Evolutionary conservation across 805 yeast species (phyloP), one percentile per base, ranked within the genome.

Genomic region (Candida fluviatilis): DNA sequence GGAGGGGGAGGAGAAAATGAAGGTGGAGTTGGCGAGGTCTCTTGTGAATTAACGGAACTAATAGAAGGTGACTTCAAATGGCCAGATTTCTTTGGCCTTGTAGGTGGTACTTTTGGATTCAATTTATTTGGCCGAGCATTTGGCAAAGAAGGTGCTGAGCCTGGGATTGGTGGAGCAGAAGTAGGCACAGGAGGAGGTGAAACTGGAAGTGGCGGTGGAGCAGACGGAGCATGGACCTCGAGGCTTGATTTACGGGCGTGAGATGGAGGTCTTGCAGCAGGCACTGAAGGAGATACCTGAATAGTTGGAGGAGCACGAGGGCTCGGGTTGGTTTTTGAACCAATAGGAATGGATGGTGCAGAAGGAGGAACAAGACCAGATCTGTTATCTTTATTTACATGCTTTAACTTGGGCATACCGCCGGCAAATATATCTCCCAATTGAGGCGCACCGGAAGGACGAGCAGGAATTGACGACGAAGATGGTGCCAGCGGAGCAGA

Each of bases 391-490:
- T 49, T 54, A 16, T 18, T 18, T 6, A 53, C 56, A 30, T 58
- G 56, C 37, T 75, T 78, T 43, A 85, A 66, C 51, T 82, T 82
- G 5, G 95, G 93, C 59, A 86, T 71, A 1, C 95, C 95, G 4
- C 83, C 86, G 3, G 93, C 88, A 60, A 82, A 80, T 12, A 82
- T 69, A 36, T 80, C 83, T 13, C 84, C 87, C 47, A 82, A 60
- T 51, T 67, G 78, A 2, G 82, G 81, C 7, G 59, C 58, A n/a
- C 49, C 58, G 17, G 49, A 39, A 12, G 70, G 62, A 7, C 60
- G 50, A 11, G 66, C 47, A 2, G 60, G 37, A 11, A 46, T 26
- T n/a, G 41, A 50, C 4, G 59, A 39, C 7, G 61, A 53, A 12
- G 46, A n/a, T 5, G 48, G 7, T 16, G 5, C 7, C 47, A 23